These are phyloP conservation scores for Penstemon eatonii DNA, from an alignment of 257 asterid species.

Conservation along the genomic window DNA sequence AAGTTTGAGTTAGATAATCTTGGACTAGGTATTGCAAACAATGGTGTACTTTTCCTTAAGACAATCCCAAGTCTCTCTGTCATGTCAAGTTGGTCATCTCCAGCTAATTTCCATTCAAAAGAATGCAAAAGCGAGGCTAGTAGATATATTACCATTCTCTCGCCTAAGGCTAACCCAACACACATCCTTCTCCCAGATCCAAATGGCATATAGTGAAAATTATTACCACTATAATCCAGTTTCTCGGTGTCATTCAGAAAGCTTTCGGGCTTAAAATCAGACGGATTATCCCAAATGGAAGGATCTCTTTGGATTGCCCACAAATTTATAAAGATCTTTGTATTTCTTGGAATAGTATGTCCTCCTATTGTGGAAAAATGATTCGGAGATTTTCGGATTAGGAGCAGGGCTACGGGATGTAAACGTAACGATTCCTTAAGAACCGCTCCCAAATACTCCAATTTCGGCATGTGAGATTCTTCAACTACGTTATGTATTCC, in stretches of 20 bases:
- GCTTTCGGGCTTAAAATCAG: slow-evolving; percentile 22
- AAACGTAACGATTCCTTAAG: slow-evolving; percentile 22
- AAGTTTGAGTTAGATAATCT: not conserved
- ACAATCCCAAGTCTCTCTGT: slow-evolving; percentile 15
- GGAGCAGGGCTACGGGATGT: slow-evolving; percentile 15
- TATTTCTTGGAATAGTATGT: slow-evolving; percentile 9
- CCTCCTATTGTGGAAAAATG: slow-evolving; percentile 8
- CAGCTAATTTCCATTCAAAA: slow-evolving; percentile 15
- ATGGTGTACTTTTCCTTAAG: not conserved
- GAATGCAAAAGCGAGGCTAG: slow-evolving; percentile 25
- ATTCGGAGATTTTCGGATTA: slow-evolving; percentile 10
- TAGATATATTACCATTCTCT: slow-evolving; percentile 9
- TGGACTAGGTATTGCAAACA: slow-evolving; percentile 4
- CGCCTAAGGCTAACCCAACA: slow-evolving; percentile 16
- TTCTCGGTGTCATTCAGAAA: not conserved
- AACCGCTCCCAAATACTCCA: slow-evolving; percentile 11
- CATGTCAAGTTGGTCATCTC: not conserved
- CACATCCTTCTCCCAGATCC: slow-evolving; percentile 33
- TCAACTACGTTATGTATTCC: slow-evolving; percentile 1
- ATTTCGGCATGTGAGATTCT: slow-evolving; percentile 8
- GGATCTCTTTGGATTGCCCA: slow-evolving; percentile 23
- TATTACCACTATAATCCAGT: slow-evolving; percentile 14
- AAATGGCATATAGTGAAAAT: slow-evolving; percentile 20
- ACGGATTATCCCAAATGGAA: slow-evolving; percentile 14
- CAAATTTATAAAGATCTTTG: slow-evolving; percentile 12